phyloP scores from a whole-genome alignment of 768 basidiomycete genomes.

The Boletus barrowsii region DNA sequence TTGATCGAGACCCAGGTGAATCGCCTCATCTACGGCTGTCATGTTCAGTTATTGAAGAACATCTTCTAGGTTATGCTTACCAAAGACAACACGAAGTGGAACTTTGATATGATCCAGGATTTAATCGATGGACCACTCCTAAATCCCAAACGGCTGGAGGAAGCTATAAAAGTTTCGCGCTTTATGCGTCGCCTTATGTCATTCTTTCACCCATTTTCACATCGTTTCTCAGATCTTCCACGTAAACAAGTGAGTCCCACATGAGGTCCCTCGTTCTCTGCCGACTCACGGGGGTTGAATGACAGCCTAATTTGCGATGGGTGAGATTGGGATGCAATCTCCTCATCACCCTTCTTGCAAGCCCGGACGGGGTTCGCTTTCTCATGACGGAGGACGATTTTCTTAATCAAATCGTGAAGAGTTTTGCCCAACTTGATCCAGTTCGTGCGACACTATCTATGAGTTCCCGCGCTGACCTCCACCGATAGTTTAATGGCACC shows the following conservation, averaged over 20 bases:
- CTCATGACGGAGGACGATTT: slow-evolving; percentile 81
- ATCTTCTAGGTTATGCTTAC: slow-evolving; percentile 69
- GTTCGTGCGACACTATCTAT: slow-evolving; percentile 42
- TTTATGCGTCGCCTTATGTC: slow-evolving; percentile 89
- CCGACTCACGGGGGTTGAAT: not conserved
- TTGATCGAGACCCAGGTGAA: slow-evolving; percentile 84
- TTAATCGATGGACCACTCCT: slow-evolving; percentile 89
- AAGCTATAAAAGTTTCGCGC: slow-evolving; percentile 86
- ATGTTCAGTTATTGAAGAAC: not conserved
- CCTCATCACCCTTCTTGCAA: slow-evolving; percentile 78
- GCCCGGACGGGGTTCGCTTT: slow-evolving; percentile 80
- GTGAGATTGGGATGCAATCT: slow-evolving; percentile 80
- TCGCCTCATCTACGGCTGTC: not conserved
- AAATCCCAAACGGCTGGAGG: slow-evolving; percentile 90
- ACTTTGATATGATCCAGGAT: slow-evolving; percentile 83
- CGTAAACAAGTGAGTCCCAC: slow-evolving; percentile 52
- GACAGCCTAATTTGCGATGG: slow-evolving; percentile 78
- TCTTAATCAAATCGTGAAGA: slow-evolving; percentile 75
- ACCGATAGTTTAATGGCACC: slow-evolving; percentile 61
- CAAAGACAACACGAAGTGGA: slow-evolving; percentile 91
- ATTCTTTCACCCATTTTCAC: slow-evolving; percentile 90
- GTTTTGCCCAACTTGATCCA: slow-evolving; percentile 91
- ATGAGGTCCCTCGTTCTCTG: not conserved
- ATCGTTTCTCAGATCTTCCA: slow-evolving; percentile 82
- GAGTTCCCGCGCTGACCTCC: not conserved